Base-by-base conservation (phyloP, 2,329 filamentous ascomycete genomes). In the Phaeomoniella chlamydospora region DNA sequence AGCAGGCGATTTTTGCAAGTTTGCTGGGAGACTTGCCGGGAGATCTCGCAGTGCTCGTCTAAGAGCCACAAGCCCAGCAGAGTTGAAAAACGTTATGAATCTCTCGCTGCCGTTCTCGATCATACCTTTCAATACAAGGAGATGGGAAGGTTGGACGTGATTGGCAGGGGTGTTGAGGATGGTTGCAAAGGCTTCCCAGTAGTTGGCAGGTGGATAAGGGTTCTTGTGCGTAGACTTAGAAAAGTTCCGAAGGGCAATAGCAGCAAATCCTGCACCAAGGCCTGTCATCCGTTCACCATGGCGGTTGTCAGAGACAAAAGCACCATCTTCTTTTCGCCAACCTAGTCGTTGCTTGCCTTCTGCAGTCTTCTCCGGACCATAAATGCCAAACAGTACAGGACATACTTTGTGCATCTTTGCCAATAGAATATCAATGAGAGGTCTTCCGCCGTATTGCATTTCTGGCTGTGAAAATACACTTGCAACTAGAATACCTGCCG, bases 221-320 rank as follows among this genome's bases (percentile, higher is more conserved):
- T 87, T 87, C 32, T 62, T 65, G 43, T 76, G 76, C 29, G 66
- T 64, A 2, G 77, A 72, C 43, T 72, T 78, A 42, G 72, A 73
- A 51, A 92, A 94, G 53, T 92, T 84, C 33, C 88, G 77, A 5
- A 94, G 65, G 1, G 84, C 75, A 26, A 96, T 67, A 1, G 87
- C 75, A 0, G 86, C 83, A 51, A 80, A 98, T 0, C 88, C 88
- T 3, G 81, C 79, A 1, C 77, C 85, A 1, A 94, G 65, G 0
- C 86, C 88, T 3, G 74, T 77, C 79, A 93, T 88, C 40, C 81
- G 74, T 52, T 87, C 80, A 46, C 74, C 73, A 57, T 94, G 86
- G n/a, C 64, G 62, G 52, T 85, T 76, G 47, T 82, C 77, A 2
- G 67, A 61, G 40, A 80, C 65, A 64, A 71, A 88, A 4, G 60